These are phyloP conservation scores for Remersonia thermophila DNA, from an alignment of 2,329 filamentous ascomycete genomes.

Conservation along the genomic window DNA sequence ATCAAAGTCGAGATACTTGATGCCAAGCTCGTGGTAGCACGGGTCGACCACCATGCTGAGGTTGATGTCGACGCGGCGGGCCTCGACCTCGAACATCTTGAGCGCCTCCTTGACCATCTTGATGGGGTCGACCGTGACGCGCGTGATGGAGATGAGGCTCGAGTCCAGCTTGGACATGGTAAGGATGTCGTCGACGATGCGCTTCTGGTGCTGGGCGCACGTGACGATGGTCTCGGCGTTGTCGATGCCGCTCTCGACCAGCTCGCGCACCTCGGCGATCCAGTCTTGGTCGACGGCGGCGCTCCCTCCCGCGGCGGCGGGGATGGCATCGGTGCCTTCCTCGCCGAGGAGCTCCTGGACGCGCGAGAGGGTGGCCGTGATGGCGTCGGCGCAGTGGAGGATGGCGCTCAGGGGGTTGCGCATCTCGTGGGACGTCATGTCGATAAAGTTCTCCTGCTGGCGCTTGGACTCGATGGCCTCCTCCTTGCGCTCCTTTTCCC, in stretches of 20 bases:
- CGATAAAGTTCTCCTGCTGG: slow-evolving; percentile 72
- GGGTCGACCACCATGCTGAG: slow-evolving; percentile 51
- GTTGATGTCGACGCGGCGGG: slow-evolving; percentile 55
- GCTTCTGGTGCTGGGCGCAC: slow-evolving; percentile 69
- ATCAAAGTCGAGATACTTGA: slow-evolving; percentile 59
- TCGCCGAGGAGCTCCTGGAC: slow-evolving; percentile 29
- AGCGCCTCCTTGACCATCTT: slow-evolving; percentile 53
- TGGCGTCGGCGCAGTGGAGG: slow-evolving; percentile 61
- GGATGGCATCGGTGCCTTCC: neutral
- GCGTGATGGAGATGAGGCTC: slow-evolving; percentile 59
- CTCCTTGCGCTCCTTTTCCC: slow-evolving; percentile 36
- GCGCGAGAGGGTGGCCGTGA: slow-evolving; percentile 38
- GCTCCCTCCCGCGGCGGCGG: neutral
- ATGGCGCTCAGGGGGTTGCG: slow-evolving; percentile 63
- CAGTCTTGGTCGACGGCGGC: slow-evolving; percentile 15
- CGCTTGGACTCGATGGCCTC: slow-evolving; percentile 48
- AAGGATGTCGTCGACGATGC: slow-evolving; percentile 64
- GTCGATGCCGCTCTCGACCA: slow-evolving; percentile 52
- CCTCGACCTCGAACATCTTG: slow-evolving; percentile 69
- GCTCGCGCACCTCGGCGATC: slow-evolving; percentile 25
- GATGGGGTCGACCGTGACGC: slow-evolving; percentile 55
- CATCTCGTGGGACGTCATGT: slow-evolving; percentile 63
- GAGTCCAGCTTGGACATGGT: slow-evolving; percentile 67
- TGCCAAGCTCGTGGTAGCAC: slow-evolving; percentile 43
- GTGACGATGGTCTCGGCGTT: slow-evolving; percentile 66